Conservation (phyloP, 106 monocot genomes). For the Acorus calamus region DNA sequence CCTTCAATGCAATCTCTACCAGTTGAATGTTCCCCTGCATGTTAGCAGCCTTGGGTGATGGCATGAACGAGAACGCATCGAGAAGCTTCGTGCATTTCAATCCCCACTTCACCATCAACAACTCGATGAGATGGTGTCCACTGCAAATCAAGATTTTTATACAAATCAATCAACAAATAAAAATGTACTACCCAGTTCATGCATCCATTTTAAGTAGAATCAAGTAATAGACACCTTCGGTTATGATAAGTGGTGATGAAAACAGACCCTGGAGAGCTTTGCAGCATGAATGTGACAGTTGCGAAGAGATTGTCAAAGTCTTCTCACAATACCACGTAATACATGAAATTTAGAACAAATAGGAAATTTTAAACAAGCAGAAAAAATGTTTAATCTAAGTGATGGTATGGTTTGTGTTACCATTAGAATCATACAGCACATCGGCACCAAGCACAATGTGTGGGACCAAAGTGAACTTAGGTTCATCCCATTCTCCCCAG, state of each 20-base stretch:
- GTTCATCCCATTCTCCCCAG: constrained; percentile 90
- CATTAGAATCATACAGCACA: constrained; percentile 69
- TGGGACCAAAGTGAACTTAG: constrained; percentile 62
- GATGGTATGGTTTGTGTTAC: constrained; percentile 16
- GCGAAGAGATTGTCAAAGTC: constrained; percentile 93
- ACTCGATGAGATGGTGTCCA: constrained; percentile 92
- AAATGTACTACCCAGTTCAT: not conserved
- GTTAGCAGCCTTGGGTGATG: constrained; percentile 51
- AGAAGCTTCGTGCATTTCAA: constrained; percentile 67
- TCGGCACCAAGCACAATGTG: constrained; percentile 88
- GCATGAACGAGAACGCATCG: constrained; percentile 88
- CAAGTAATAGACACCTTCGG: constrained; percentile 43
- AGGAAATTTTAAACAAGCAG: not conserved
- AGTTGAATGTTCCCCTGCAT: constrained; percentile 91
- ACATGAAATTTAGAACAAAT: not conserved
- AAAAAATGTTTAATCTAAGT: not conserved
- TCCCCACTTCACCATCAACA: constrained; percentile 96
- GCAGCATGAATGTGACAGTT: constrained; percentile 66
- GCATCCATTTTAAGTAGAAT: not conserved
- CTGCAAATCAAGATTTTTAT: constrained; percentile 29
- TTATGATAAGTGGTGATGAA: constrained; percentile 89
- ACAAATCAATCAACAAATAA: not conserved
- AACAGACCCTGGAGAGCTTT: constrained; percentile 57
- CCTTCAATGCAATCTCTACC: constrained; percentile 53
- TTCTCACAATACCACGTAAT: constrained; percentile 4